phyloP scores from a whole-genome alignment of 73 alveolate species.

The Tetrahymena elliotti region DNA sequence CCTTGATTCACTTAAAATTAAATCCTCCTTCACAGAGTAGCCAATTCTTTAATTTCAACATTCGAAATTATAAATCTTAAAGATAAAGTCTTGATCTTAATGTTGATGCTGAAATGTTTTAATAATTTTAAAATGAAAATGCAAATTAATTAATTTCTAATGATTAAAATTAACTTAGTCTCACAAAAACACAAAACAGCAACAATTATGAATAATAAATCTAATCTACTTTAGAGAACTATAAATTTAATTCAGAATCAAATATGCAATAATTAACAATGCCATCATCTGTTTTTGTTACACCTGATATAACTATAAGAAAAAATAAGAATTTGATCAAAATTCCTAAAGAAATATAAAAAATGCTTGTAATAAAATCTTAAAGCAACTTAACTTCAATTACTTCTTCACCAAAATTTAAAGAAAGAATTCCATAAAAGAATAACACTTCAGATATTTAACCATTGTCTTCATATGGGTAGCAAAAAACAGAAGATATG shows the following conservation, averaged over 20 bases:
- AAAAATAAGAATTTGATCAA: neutral
- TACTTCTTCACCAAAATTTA: neutral
- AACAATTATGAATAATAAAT: neutral
- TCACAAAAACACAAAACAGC: neutral
- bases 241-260: neutral
- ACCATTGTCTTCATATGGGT: neutral
- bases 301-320: neutral
- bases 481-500: neutral
- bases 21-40: neutral
- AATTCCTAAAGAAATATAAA: neutral
- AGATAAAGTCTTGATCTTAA: neutral
- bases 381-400: neutral
- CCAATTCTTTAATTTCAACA: too few relatives aligned
- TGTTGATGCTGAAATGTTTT: neutral
- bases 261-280: neutral
- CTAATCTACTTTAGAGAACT: neutral
- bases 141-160: too few relatives aligned
- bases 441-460: neutral
- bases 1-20: neutral
- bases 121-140: too few relatives aligned
- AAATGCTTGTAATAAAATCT: neutral
- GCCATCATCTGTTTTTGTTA: neutral
- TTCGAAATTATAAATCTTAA: neutral
- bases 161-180: neutral
- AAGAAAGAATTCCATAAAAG: neutral